Base-by-base conservation (phyloP, 345 rosid species). In the Turritis glabra region DNA sequence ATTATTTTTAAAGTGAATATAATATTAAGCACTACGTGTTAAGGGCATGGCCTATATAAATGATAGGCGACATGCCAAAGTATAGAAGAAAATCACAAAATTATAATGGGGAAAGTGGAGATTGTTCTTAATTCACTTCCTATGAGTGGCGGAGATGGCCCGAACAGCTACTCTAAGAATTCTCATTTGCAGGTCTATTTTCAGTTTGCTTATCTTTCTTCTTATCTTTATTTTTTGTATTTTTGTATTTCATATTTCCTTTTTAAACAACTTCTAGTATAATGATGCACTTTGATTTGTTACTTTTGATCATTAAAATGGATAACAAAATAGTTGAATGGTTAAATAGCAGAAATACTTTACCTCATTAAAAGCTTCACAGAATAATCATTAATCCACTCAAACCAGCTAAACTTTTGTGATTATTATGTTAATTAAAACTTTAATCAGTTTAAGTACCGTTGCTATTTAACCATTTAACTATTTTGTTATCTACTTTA, bases 81-180 rank as follows among this genome's bases (percentile, higher is more conserved):
- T 75, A 29, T 40, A 57, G 60, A 67, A 40, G 67, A 38, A 51
- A 33, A 58, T 11, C 9, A 38, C 46, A 32, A 56, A 25, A 37
- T 6, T 7, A 66, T 1, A 43, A 76, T 76, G 80, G 71, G 44
- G 7, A 54, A 25, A 76, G 35, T 53, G 14, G 75, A 76, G 80
- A 69, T 69, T 44, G 71, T 69, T 69, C 75, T 62, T 21, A 76
- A 47, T 40, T 78, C 81, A 72, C 75, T 73, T 53, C 82, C 81
- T 12, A 82, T 86, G 75, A 83, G 76, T 41, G 85, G 86, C 17
- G 89, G 90, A 55, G 78, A 82, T 43, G 93, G 86, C 22, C 71
- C 73, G 29, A 67, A 62, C 73, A 89, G 91, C 81, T 87, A 87
- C 81, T 25, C 80, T 65, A 63, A 74, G 41, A 81, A 85, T 75